These are phyloP conservation scores for Syncephalastrum racemosum DNA, from an alignment of 371 early-diverging fungal genomes.

Conservation along the genomic window DNA sequence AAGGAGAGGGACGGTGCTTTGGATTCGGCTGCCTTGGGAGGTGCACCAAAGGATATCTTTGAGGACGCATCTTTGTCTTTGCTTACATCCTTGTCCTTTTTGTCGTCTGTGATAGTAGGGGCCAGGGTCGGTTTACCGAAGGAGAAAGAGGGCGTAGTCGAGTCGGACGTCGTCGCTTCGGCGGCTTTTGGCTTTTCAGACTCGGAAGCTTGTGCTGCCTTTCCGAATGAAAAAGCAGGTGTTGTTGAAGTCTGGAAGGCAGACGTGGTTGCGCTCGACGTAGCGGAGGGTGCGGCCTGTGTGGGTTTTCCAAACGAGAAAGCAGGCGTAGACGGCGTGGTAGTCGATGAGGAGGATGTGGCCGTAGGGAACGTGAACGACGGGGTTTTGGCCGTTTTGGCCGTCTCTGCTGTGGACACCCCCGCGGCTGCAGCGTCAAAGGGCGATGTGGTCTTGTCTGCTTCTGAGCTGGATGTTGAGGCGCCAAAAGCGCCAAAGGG, in stretches of 20 bases:
- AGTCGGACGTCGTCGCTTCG: background rate
- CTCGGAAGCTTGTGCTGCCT: conserved; percentile 8
- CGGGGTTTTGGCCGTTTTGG: too few relatives aligned
- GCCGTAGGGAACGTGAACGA: too few relatives aligned
- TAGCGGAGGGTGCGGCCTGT: conserved; percentile 3
- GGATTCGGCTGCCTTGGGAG: conserved; percentile 11
- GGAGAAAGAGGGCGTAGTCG: conserved; percentile 14
- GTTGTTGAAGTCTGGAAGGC: background rate
- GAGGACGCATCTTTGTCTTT: background rate
- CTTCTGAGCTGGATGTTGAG: too few relatives aligned
- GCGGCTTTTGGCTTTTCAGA: conserved; percentile 9
- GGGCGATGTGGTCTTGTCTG: too few relatives aligned
- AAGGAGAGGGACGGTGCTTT: conserved; percentile 10
- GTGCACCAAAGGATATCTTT: background rate
- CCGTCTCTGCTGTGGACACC: too few relatives aligned
- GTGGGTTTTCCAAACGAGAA: conserved; percentile 17
- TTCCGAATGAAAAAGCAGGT: conserved; percentile 9
- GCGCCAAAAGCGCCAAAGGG: too few relatives aligned
- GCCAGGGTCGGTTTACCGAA: conserved; percentile 17
- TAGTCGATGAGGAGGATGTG: conserved; percentile 4
- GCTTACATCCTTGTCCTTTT: conserved; percentile 1
- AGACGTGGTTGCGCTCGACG: conserved; percentile 8
- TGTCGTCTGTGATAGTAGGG: conserved; percentile 6
- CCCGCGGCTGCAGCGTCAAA: too few relatives aligned
- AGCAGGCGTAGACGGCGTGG: conserved; percentile 9